Evolutionary conservation across 495 filamentous ascomycete species (phyloP).

Genomic region (Antarctomyces pellizariae): DNA sequence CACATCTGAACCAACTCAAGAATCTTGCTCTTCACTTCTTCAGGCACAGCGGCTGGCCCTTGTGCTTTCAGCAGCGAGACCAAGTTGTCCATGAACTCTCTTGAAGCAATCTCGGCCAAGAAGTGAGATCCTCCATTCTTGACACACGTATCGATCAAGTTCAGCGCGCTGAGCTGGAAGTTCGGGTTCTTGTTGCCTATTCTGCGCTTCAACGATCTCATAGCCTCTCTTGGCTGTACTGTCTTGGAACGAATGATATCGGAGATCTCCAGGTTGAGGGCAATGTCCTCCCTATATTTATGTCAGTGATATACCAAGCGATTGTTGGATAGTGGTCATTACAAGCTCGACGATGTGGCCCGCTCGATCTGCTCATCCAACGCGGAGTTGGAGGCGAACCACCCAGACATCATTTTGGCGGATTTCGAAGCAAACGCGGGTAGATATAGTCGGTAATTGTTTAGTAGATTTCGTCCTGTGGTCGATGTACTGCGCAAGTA

Average conservation of each 20-base stretch:
- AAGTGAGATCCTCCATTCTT: slow-evolving; percentile 98
- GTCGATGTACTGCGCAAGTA: no score
- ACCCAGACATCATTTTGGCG: slow-evolving; percentile 51
- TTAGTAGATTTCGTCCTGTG: neutral
- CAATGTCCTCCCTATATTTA: slow-evolving; percentile 65
- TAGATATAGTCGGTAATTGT: no score
- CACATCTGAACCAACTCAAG: slow-evolving; percentile 83
- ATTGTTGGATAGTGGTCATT: slow-evolving; percentile 13
- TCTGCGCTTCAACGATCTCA: slow-evolving; percentile 81
- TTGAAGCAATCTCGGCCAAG: slow-evolving; percentile 76
- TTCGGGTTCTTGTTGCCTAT: slow-evolving; percentile 95
- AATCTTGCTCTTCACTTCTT: slow-evolving; percentile 71
- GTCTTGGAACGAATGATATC: slow-evolving; percentile 92
- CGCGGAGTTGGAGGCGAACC: slow-evolving; percentile 72
- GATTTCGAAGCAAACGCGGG: no score
- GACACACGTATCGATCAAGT: slow-evolving; percentile 92
- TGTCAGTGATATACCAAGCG: slow-evolving; percentile 6
- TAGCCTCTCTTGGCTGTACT: slow-evolving; percentile 88
- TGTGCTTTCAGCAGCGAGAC: slow-evolving; percentile 67
- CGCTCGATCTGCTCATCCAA: slow-evolving; percentile 92
- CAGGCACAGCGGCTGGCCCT: slow-evolving; percentile 51
- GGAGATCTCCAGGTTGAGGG: slow-evolving; percentile 89
- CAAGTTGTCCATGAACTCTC: slow-evolving; percentile 96
- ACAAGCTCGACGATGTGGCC: slow-evolving; percentile 85
- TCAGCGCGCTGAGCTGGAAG: slow-evolving; percentile 75